Conservation (phyloP, 139 green algal genomes). For the Tetraselmis chui region DNA sequence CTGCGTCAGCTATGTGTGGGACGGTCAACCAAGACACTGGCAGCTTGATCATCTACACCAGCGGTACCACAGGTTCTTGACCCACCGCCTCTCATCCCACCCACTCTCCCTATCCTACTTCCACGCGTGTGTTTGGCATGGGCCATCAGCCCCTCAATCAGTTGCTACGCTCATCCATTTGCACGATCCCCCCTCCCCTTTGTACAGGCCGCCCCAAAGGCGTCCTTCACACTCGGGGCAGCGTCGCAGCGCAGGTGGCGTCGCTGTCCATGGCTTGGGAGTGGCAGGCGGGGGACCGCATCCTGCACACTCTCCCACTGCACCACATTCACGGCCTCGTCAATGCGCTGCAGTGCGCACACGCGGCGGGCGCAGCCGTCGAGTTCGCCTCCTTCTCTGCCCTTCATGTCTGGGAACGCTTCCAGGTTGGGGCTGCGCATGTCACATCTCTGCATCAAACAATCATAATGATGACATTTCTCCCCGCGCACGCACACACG, state of each 20-base stretch:
- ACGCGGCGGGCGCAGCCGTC: slow-evolving; percentile 58
- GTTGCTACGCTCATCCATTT: no score
- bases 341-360: slow-evolving; percentile 78
- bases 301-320: slow-evolving; percentile 87
- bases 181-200: not conserved
- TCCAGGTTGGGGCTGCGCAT: slow-evolving; percentile 35
- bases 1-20: no score
- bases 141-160: no score
- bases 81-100: no score
- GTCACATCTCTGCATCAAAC: not conserved
- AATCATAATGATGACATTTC: no score
- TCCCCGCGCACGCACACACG: no score
- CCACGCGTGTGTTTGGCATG: no score
- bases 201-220: slow-evolving; percentile 79
- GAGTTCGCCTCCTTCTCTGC: slow-evolving; percentile 78
- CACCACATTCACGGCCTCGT: slow-evolving; percentile 95
- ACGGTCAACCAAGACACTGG: slow-evolving; percentile 21
- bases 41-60: slow-evolving; percentile 95
- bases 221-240: slow-evolving; percentile 62
- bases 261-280: slow-evolving; percentile 66
- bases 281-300: slow-evolving; percentile 60
- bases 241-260: slow-evolving; percentile 61
- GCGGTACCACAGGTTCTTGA: slow-evolving; percentile 70
- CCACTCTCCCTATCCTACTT: no score
- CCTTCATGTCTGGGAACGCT: slow-evolving; percentile 42